Evolutionary conservation across 2,329 filamentous ascomycete species (phyloP).

Genomic region (Cytospora leucostoma): DNA sequence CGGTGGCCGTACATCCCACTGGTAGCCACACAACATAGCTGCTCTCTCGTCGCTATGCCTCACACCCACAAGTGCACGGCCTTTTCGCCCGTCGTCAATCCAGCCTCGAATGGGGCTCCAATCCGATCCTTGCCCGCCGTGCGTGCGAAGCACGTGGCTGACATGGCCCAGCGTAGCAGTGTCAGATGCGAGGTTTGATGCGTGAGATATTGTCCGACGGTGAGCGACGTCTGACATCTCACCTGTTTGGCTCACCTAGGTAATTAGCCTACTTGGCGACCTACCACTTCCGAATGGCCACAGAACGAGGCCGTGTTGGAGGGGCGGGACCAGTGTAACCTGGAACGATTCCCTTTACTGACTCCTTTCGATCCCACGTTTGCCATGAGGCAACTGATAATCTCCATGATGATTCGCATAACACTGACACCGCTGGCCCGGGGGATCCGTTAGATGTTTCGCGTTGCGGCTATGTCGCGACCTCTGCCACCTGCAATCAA

Average conservation of each 20-base stretch:
- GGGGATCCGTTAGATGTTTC: too few relatives aligned
- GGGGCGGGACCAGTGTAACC: too few relatives aligned
- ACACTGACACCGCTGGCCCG: too few relatives aligned
- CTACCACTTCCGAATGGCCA: too few relatives aligned
- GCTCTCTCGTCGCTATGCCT: not conserved
- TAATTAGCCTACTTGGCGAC: not conserved
- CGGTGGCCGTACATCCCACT: not conserved
- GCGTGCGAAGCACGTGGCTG: conserved; percentile 22
- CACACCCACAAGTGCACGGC: conserved; percentile 4
- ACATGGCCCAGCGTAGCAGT: not conserved
- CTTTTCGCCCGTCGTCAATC: not conserved
- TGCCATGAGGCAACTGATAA: too few relatives aligned
- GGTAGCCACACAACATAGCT: not conserved
- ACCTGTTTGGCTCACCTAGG: not conserved
- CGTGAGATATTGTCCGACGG: not conserved
- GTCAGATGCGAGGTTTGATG: not conserved
- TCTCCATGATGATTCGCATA: too few relatives aligned
- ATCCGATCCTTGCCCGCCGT: conserved; percentile 22
- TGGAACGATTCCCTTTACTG: too few relatives aligned
- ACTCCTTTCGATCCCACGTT: too few relatives aligned
- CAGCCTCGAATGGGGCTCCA: not conserved
- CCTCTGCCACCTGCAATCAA: too few relatives aligned
- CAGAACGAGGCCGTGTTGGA: too few relatives aligned
- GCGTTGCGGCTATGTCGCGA: too few relatives aligned
- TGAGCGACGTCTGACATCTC: not conserved